Percentiles rank a stretch among this genome's conserved stretches.
phyloP scores from a whole-genome alignment of 352 stramenopile species.

The Phytophthora cactorum region DNA sequence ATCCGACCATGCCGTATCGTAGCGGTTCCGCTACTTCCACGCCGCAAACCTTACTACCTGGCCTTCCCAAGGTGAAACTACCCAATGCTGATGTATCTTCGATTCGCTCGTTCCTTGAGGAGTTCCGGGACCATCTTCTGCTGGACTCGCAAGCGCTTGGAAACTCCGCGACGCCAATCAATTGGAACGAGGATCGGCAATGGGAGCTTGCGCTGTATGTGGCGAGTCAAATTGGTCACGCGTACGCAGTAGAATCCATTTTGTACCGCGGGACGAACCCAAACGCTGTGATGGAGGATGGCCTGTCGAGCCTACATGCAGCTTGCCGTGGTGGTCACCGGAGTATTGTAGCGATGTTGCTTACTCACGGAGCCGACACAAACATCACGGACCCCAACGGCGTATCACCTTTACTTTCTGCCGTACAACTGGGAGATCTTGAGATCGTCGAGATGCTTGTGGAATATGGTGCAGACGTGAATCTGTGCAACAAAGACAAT shows the following conservation, averaged over 20 bases:
- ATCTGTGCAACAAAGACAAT: constrained; percentile 46
- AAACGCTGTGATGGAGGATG: constrained; percentile 47
- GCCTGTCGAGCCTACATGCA: constrained; percentile 51
- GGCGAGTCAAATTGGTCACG: constrained; percentile 55
- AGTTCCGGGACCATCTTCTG: constrained; percentile 57
- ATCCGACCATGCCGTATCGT: constrained; percentile 22
- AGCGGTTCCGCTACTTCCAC: background rate
- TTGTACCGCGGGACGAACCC: constrained; percentile 49
- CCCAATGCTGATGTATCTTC: constrained; percentile 39
- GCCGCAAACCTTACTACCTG: constrained; percentile 31
- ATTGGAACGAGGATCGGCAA: constrained; percentile 39
- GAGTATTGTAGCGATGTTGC: constrained; percentile 51
- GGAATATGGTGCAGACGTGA: constrained; percentile 54
- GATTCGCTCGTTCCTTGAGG: constrained; percentile 48
- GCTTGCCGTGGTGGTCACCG: constrained; percentile 52
- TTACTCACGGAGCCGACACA: constrained; percentile 51
- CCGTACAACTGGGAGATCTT: constrained; percentile 54
- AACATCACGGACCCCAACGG: constrained; percentile 46
- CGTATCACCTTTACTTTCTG: constrained; percentile 57
- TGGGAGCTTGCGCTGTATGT: constrained; percentile 65
- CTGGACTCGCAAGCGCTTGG: constrained; percentile 37
- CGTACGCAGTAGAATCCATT: constrained; percentile 51
- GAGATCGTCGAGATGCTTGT: constrained; percentile 57
- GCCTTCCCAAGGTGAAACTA: constrained; percentile 50
- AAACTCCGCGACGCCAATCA: constrained; percentile 14